phyloP scores from a whole-genome alignment of 225 moss, liverwort and hornwort genomes.

The Bryoerythrophyllum caledonicum region DNA sequence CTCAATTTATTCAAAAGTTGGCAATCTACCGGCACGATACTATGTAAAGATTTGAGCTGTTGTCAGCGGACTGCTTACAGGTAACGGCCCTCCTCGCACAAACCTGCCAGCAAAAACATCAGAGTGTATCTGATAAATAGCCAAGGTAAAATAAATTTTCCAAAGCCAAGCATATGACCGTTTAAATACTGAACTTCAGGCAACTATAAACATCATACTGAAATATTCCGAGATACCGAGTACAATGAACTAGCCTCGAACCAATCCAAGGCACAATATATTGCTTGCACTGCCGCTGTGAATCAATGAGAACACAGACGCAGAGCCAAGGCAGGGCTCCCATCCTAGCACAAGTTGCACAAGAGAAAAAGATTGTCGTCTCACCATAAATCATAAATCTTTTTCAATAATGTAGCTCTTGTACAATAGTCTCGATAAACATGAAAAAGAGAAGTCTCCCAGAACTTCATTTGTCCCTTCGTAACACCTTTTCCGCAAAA shows the following conservation, averaged over 20 bases:
- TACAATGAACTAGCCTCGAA: conserved; percentile 3
- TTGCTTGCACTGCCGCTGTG: background rate
- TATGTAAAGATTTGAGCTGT: conserved; percentile 16
- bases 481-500: background rate
- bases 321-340: background rate
- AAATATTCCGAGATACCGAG: conserved; percentile 14
- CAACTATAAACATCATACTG: background rate
- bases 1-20: conserved; percentile 14
- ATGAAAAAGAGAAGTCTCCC: background rate
- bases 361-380: conserved; percentile 17
- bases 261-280: conserved; percentile 5
- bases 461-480: conserved; percentile 1
- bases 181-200: background rate
- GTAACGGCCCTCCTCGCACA: conserved; percentile 6
- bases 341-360: background rate
- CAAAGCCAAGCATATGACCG: background rate
- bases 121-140: conserved; percentile 17
- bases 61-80: conserved; percentile 14
- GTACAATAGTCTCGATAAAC: conserved; percentile 18
- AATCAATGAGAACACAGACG: conserved; percentile 11
- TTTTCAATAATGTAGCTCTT: conserved; percentile 22
- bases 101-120: conserved; percentile 39
- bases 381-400: conserved; percentile 23
- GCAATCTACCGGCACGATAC: conserved; percentile 6
- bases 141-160: background rate